Base-by-base conservation (phyloP, 1,139 yeast species). In the Lodderomyces orthopsilosis region DNA sequence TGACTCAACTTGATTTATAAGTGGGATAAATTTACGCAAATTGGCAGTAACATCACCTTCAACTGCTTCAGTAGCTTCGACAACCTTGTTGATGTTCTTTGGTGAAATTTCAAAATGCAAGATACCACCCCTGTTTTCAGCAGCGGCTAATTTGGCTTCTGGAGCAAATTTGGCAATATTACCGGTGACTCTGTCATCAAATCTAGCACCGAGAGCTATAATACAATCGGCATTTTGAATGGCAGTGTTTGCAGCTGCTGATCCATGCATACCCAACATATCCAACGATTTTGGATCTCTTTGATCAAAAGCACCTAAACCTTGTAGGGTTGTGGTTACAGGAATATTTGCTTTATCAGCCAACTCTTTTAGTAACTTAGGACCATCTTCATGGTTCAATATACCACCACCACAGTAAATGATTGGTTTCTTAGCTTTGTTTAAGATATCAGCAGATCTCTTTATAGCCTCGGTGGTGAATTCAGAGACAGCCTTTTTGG, bases 221-320 rank as follows among this genome's bases (percentile, higher is more conserved):
- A 93, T 88, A 58, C 93, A 73, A 67, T 93, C 98, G 35, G 98
- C 96, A 47, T 80, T 76, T 71, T 93, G 98, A 57, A 93, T 85
- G 38, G 98, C 95, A 57, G 87, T 66, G 74, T 93, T 93, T 54
- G 98, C 98, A 56, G 91, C 91, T 39, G 93, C 97, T 49, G 83
- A 78, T 52, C 98, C 98, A 67, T 93, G 98, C 98, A 93, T 93
- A 58, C 98, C 98, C 55, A 93, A 78, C 94, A 93, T 88, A 66
- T 91, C 96, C 53, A 93, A 71, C 24, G 97, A 83, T 67, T 90
- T 90, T 52, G 85, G 83, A 68, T 91, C 96, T 50, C 78, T 80
- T 71, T 93, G 98, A 66, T 93, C 96, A 59, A 85, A 93, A 7
- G 95, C 87, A 52, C 98, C 98, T 52, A 93, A 77, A 44, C 88